Conservation (phyloP, 257 asterid species). For the Petunia axillaris region DNA sequence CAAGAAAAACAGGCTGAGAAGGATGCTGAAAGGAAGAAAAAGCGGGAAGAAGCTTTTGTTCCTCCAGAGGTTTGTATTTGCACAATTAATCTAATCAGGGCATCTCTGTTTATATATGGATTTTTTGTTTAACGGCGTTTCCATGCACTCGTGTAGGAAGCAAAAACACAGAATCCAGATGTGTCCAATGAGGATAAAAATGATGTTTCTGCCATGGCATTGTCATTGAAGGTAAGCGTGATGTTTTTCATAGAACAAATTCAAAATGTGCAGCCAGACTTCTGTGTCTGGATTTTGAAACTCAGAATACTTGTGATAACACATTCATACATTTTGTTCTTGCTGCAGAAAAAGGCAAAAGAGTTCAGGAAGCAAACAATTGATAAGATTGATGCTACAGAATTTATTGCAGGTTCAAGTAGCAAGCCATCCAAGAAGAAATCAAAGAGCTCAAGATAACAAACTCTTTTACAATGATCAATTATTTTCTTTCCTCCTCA, state of each 20-base stretch:
- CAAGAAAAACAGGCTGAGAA: constrained; percentile 87
- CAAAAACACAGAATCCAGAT: constrained; percentile 34
- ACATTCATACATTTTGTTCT: background rate
- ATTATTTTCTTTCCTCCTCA: no score
- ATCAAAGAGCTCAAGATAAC: constrained; percentile 40
- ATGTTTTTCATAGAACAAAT: background rate
- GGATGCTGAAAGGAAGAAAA: constrained; percentile 72
- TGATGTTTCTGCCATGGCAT: constrained; percentile 61
- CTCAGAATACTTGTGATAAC: constrained; percentile 6
- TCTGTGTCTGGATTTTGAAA: background rate
- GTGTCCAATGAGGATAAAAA: constrained; percentile 37
- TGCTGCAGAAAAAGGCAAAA: constrained; percentile 69
- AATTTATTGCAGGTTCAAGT: constrained; percentile 58
- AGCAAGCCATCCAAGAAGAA: constrained; percentile 49
- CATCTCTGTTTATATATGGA: constrained; percentile 9
- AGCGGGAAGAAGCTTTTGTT: constrained; percentile 76
- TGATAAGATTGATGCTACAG: constrained; percentile 66
- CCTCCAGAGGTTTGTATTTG: constrained; percentile 78
- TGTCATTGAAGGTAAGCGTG: constrained; percentile 66
- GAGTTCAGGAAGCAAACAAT: constrained; percentile 57
- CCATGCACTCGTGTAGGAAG: constrained; percentile 54
- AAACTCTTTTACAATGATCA: background rate
- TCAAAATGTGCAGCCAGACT: background rate
- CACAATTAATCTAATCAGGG: background rate
- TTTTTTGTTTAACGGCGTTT: background rate